phyloP scores from a whole-genome alignment of 495 filamentous ascomycete species.

The Beverwykella pulmonaria region DNA sequence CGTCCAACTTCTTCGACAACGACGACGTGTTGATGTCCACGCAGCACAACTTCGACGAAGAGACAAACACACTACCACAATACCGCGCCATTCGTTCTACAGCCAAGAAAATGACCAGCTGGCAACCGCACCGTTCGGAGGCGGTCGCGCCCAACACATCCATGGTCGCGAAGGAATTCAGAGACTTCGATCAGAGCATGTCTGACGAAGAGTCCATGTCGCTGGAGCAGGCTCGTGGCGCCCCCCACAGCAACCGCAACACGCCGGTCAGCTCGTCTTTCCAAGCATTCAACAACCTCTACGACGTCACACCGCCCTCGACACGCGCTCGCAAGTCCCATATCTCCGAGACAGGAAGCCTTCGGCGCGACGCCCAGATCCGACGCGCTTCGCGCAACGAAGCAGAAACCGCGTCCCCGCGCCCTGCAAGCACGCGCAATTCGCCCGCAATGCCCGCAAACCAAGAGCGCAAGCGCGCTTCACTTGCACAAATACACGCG shows the following conservation, averaged over 20 bases:
- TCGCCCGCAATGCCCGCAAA: constrained; percentile 11
- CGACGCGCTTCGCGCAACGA: constrained; percentile 37
- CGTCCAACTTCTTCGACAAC: constrained; percentile 21
- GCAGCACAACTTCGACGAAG: constrained; percentile 32
- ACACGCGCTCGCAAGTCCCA: constrained; percentile 32
- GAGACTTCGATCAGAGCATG: constrained; percentile 36
- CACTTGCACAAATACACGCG: constrained; percentile 59
- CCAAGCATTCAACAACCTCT: constrained; percentile 41
- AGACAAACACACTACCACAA: constrained; percentile 25
- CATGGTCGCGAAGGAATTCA: constrained; percentile 37
- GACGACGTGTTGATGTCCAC: constrained; percentile 37
- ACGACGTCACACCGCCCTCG: constrained; percentile 45
- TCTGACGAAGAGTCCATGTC: constrained; percentile 40
- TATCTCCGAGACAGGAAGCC: constrained; percentile 29
- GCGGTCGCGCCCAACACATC: constrained; percentile 31
- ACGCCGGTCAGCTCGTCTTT: constrained; percentile 37
- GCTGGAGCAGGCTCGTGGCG: constrained; percentile 45
- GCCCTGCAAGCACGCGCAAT: constrained; percentile 27
- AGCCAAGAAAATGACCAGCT: constrained; percentile 36
- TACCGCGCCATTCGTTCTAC: constrained; percentile 35
- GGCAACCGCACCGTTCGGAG: constrained; percentile 29
- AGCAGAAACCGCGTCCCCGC: constrained; percentile 17
- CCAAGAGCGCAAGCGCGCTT: constrained; percentile 36
- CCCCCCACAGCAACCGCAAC: constrained; percentile 34
- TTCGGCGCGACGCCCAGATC: constrained; percentile 41